These are phyloP conservation scores for Alopecurus myosuroides DNA, from an alignment of 176 grass and related monocot genomes.

Conservation along the genomic window DNA sequence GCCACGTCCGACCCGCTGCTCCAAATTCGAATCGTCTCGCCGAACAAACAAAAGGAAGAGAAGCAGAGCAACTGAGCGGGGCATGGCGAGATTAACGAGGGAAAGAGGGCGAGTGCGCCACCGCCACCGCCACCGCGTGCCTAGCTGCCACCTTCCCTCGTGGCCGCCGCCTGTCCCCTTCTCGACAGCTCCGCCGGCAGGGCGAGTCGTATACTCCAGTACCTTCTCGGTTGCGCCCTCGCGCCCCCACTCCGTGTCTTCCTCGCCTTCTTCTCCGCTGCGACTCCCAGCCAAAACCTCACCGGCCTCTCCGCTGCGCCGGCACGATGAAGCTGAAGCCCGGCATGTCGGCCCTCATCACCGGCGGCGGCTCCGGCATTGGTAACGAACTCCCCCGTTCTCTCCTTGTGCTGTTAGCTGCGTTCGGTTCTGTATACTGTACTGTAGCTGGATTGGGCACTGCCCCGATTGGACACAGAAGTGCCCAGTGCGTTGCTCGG, in stretches of 20 bases:
- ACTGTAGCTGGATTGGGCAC: not conserved
- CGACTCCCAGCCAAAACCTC: not conserved
- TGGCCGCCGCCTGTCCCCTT: not conserved
- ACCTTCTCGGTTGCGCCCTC: not conserved
- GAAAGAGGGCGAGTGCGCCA: not conserved
- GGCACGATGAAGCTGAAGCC: constrained; percentile 80
- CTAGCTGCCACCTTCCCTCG: not conserved
- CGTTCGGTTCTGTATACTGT: not conserved
- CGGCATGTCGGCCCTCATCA: constrained; percentile 88
- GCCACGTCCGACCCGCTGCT: too few species aligned
- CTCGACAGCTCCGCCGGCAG: constrained; percentile 19
- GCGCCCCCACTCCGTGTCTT: not conserved
- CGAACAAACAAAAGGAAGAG: not conserved
- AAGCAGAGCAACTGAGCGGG: not conserved
- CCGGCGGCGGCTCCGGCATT: constrained; percentile 81
- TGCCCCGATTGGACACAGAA: not conserved
- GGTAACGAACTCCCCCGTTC: constrained; percentile 25
- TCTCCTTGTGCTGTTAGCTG: not conserved
- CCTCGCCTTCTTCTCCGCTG: not conserved
- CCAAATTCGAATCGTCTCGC: not conserved
- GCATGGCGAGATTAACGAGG: not conserved
- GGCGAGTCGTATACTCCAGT: not conserved
- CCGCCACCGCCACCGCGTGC: not conserved
- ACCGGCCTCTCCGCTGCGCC: not conserved
- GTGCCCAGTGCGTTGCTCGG: not conserved